These are phyloP conservation scores for Sporothrix globosa DNA, from an alignment of 2,329 filamentous ascomycete genomes.

Conservation along the genomic window DNA sequence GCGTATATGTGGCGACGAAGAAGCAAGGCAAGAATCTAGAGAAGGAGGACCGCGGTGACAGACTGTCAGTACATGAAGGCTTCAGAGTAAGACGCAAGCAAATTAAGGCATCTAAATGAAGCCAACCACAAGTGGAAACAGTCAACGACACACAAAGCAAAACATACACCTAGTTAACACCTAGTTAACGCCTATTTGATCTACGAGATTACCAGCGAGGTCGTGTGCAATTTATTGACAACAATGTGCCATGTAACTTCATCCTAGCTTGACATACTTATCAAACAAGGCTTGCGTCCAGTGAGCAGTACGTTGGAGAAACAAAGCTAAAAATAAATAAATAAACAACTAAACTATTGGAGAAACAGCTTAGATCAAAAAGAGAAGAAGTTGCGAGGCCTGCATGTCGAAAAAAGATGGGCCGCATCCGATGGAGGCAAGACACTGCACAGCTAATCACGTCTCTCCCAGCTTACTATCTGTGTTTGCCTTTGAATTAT, in stretches of 20 bases:
- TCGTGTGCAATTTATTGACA: neutral
- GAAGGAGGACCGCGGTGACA: neutral
- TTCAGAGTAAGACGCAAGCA: too few relatives aligned
- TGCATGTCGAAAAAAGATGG: neutral
- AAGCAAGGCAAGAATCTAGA: too few relatives aligned
- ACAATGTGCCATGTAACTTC: neutral
- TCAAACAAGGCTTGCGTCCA: neutral
- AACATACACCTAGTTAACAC: neutral
- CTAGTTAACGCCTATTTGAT: neutral
- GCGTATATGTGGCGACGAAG: conserved; percentile 1
- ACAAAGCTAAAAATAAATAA: too few relatives aligned
- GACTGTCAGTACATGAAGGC: neutral
- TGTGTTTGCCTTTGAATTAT: neutral
- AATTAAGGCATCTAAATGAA: neutral
- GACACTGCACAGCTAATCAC: neutral
- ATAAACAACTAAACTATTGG: neutral
- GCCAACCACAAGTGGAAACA: neutral
- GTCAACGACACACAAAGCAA: neutral
- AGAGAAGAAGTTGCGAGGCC: conserved; percentile 5
- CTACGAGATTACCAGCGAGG: neutral
- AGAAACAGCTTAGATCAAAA: neutral
- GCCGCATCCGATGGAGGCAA: neutral
- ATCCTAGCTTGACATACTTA: neutral
- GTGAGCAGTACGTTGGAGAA: neutral
- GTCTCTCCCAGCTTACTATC: too few relatives aligned